These are phyloP conservation scores for Castanopsis chinensis DNA, from an alignment of 306 rosid species.

Conservation along the genomic window DNA sequence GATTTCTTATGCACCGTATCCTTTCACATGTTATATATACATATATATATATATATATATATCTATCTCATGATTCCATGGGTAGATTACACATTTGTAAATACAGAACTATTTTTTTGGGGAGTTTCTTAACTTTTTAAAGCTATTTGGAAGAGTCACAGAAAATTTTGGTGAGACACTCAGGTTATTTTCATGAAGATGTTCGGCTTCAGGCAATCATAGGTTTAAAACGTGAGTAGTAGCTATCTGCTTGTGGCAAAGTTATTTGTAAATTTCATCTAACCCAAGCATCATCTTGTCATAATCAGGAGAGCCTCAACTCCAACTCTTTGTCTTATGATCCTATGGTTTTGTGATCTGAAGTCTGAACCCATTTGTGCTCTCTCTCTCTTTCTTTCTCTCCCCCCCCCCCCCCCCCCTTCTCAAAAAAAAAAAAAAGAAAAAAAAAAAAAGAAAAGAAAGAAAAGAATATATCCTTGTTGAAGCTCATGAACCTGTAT, in stretches of 20 bases:
- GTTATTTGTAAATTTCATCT: slow-evolving; percentile 2
- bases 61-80: background rate
- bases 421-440: background rate
- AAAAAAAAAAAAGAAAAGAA: background rate
- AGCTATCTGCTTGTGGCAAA: slow-evolving; percentile 11
- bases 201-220: slow-evolving; percentile 96
- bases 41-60: background rate
- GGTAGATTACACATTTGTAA: slow-evolving; percentile 4
- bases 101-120: background rate
- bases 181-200: slow-evolving; percentile 93
- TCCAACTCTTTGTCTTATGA: background rate
- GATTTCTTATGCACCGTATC: slow-evolving; percentile 89
- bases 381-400: background rate
- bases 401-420: too few species aligned
- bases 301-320: background rate
- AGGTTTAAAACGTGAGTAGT: slow-evolving; percentile 74
- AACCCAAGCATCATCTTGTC: background rate
- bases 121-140: slow-evolving; percentile 45
- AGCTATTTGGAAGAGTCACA: slow-evolving; percentile 96
- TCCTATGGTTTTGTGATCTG: background rate
- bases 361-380: background rate
- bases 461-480: background rate
- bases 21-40: slow-evolving; percentile 20
- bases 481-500: background rate
- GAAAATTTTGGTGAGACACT: slow-evolving; percentile 74